Evolutionary conservation across 345 rosid species (phyloP).

Genomic region (Eucalyptus lansdowneana): DNA sequence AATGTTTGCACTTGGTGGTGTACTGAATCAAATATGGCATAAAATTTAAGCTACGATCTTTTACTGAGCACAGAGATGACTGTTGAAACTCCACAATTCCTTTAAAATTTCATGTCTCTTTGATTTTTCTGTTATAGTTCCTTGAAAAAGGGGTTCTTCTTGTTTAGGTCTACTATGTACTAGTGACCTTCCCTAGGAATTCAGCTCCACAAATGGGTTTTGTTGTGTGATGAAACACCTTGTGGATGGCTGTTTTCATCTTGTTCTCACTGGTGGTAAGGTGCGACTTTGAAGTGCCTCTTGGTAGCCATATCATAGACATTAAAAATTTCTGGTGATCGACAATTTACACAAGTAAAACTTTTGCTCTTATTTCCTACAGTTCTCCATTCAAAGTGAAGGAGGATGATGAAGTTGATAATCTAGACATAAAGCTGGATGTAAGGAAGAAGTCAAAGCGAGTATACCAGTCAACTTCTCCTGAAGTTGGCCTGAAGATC

Average conservation of each 20-base stretch:
- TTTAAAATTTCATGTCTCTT: neutral
- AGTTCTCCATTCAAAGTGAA: slow-evolving; percentile 3
- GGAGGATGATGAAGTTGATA: slow-evolving; percentile 8
- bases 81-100: neutral
- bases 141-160: neutral
- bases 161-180: neutral
- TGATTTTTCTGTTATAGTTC: neutral
- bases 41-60: neutral
- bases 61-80: neutral
- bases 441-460: slow-evolving; percentile 1
- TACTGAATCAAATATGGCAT: neutral
- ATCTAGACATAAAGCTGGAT: slow-evolving; percentile 7
- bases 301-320: neutral
- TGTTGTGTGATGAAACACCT: neutral
- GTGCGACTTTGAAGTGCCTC: neutral
- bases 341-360: neutral
- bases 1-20: neutral
- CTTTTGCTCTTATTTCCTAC: neutral
- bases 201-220: neutral
- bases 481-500: slow-evolving; percentile 9
- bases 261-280: neutral
- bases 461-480: neutral
- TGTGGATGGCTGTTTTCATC: neutral
- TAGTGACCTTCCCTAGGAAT: neutral
- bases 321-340: neutral